Percentiles rank a stretch among this genome's conserved stretches.
Evolutionary conservation across 805 yeast species (phyloP).

Genomic region (Saturnispora sanitii): DNA sequence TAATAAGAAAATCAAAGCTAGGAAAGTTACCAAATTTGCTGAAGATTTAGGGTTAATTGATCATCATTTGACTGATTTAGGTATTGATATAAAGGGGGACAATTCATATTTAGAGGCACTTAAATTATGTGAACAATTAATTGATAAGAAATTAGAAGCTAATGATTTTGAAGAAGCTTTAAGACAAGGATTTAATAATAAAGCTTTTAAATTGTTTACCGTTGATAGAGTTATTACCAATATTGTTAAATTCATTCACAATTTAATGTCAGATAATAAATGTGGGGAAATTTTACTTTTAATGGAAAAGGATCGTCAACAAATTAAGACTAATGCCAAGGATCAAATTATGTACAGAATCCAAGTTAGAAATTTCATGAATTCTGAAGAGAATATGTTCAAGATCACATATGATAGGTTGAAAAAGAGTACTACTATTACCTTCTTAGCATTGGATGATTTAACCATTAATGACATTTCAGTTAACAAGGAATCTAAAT

Average conservation of each 20-base stretch:
- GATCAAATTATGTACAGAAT: slow-evolving; percentile 87
- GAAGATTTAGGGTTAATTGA: slow-evolving; percentile 75
- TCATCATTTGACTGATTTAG: slow-evolving; percentile 72
- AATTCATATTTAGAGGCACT: slow-evolving; percentile 76
- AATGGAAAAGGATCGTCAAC: slow-evolving; percentile 72
- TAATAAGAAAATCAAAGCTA: slow-evolving; percentile 55
- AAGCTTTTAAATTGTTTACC: slow-evolving; percentile 87
- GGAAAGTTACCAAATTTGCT: slow-evolving; percentile 69
- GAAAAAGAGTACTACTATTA: slow-evolving; percentile 49
- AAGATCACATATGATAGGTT: slow-evolving; percentile 62
- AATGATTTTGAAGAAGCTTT: slow-evolving; percentile 92
- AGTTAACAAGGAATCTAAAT: slow-evolving; percentile 62
- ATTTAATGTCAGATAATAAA: slow-evolving; percentile 67
- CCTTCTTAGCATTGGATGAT: slow-evolving; percentile 82
- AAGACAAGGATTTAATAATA: slow-evolving; percentile 90
- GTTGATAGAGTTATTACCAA: slow-evolving; percentile 86
- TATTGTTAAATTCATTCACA: slow-evolving; percentile 76
- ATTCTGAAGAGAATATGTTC: slow-evolving; percentile 83
- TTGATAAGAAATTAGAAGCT: slow-evolving; percentile 87
- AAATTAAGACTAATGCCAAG: slow-evolving; percentile 58
- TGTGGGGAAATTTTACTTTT: slow-evolving; percentile 71
- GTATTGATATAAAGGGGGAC: slow-evolving; percentile 57
- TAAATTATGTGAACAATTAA: slow-evolving; percentile 58
- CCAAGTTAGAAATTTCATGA: slow-evolving; percentile 73
- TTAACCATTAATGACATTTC: slow-evolving; percentile 59